Base-by-base conservation (phyloP, 192 early-diverging fungal genomes). In the Coemansia sp. region DNA sequence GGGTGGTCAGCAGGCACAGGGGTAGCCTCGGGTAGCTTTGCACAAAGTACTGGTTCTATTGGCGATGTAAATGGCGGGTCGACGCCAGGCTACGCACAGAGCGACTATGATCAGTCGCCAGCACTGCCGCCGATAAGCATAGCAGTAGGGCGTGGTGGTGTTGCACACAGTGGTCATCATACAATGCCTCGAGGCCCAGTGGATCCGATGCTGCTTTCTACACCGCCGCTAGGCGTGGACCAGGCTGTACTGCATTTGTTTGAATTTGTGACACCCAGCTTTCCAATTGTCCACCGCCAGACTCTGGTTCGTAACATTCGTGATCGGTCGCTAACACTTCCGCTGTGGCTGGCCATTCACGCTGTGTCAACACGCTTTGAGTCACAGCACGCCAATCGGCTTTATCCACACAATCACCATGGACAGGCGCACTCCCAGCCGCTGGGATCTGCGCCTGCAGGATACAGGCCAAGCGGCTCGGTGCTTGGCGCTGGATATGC, bases 311-410 rank as follows among this genome's bases (percentile, higher is more conserved):
- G 70, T 15, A 54, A 63, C 10, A 81, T 81, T 52, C 79, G 64
- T 51, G 64, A 69, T 39, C 69, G 73, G 3, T 66, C 69, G 27
- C 53, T 81, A 45, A 37, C 70, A 6, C 78, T 75, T 10, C 78
- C 78, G 0, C 62, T 81, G 27, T 81, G 78, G 78, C 73, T 81
- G 21, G 73, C 78, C 23, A 81, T 81, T 29, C 78, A 81, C 41
- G 78, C 73, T 0, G 69, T 81, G 12, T 59, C 78, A 7, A 69
- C 78, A 8, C 73, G 69, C 9, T 81, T 75, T 49, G 73, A 69
- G 35, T 8, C 68, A 1, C 67, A 67, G 9, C 64, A 67, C 53
- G 60, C 41, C 11, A 32, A 29, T 9, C 58, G 32, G 43, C 15
- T 49, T 29, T 27, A 21, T n/a, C 17, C 41, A 23, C 43, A 64